Base-by-base conservation (phyloP, 495 filamentous ascomycete species). In the Bacidia gigantensis region DNA sequence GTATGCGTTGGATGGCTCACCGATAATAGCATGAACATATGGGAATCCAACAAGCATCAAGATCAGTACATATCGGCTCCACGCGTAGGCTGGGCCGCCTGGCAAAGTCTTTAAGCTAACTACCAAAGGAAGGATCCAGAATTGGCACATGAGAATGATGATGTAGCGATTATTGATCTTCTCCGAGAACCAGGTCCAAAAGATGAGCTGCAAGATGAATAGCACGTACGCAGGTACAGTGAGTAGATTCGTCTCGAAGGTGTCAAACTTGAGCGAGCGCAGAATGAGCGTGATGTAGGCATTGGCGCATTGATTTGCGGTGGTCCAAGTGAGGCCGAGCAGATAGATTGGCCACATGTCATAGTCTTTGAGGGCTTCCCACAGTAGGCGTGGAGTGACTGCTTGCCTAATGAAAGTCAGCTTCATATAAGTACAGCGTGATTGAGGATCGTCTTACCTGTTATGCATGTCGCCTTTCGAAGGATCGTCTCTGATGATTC, bases 281-380 rank as follows among this genome's bases (percentile, higher is more conserved):
- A 86, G 64, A 11, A 74, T 72, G 2, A 87, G 63, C 0, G 81
- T 84, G 45, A 87, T 67, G 53, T 87, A 88, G 11, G 62, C 65
- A 2, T 62, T 68, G 3, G 71, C 67, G 0, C 80, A 74, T 0
- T 66, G 66, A 14, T 64, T 62, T 0, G 82, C 79, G 17, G 83
- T 78, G 46, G 69, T 62, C 60, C 69, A 79, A 0, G 68, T 65
- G 2, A 87, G 46, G 10, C 83, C 81, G 3, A 84, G 57, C 18
- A 82, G 56, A 56, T 86, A 87, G 24, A 86, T 72, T 0, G 79
- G 77, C 80, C 82, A 87, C 62, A 89, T 68, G 50, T 89, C 78
- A 44, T 77, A 86, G 60, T 87, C 84, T 23, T 63, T 73, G 2
- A 86, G 53, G 2, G 73, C 69, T 17, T 73, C 56, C 70, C 74